Evolutionary conservation across 2,329 filamentous ascomycete species (phyloP).

Genomic region (Madurella fahalii): DNA sequence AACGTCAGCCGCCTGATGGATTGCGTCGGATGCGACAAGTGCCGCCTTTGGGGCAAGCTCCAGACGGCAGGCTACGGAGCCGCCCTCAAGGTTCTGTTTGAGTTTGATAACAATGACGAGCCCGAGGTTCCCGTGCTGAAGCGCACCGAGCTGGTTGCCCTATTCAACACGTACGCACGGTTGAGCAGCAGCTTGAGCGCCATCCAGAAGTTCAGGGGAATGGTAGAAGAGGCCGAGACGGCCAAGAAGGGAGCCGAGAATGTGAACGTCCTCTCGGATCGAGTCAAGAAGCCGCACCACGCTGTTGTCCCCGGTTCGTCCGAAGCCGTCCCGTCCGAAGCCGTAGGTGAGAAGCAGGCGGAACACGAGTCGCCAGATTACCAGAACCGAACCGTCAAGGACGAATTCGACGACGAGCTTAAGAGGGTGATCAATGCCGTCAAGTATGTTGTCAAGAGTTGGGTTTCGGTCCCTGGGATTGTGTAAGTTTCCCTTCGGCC

Average conservation of each 20-base stretch:
- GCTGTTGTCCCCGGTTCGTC: constrained; percentile 28
- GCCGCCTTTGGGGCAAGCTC: constrained; percentile 93
- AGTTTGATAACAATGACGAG: constrained; percentile 69
- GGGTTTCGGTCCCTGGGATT: constrained; percentile 63
- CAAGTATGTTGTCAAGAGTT: constrained; percentile 65
- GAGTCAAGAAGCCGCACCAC: constrained; percentile 43
- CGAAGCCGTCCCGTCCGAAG: constrained; percentile 39
- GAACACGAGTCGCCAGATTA: constrained; percentile 29
- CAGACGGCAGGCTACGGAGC: constrained; percentile 94
- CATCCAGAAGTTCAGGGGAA: constrained; percentile 64
- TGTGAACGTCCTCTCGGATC: constrained; percentile 31
- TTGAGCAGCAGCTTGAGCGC: constrained; percentile 77
- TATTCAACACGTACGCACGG: constrained; percentile 90
- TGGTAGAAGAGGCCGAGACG: constrained; percentile 42
- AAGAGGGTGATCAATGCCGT: constrained; percentile 58
- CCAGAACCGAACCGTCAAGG: constrained; percentile 44
- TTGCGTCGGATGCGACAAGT: constrained; percentile 98
- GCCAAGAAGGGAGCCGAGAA: constrained; percentile 27
- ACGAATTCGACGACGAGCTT: constrained; percentile 62
- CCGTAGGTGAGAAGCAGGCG: constrained; percentile 40
- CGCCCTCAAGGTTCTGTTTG: constrained; percentile 91
- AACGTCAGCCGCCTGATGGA: constrained; percentile 98
- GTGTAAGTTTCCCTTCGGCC: constrained; percentile 54
- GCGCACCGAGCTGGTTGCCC: constrained; percentile 85
- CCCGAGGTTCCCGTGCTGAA: constrained; percentile 60